A percentile compares a stretch with the other conserved stretches of the same genome.
phyloP scores from a whole-genome alignment of 495 filamentous ascomycete species.

The Wilcoxina mikolae region DNA sequence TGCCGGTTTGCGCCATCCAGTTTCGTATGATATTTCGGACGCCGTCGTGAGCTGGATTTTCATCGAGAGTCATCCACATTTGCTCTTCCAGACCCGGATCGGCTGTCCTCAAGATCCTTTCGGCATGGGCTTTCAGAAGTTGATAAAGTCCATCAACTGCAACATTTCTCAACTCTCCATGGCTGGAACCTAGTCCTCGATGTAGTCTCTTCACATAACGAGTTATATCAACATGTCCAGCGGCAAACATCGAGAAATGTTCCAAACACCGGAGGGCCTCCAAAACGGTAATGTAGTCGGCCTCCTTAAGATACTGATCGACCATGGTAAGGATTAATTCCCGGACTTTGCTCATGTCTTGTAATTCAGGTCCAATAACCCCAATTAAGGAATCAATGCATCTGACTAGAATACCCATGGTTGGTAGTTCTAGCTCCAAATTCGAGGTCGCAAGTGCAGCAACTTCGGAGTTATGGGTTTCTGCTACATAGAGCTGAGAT shows the following conservation, averaged over 20 bases:
- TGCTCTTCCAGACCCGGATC: constrained; percentile 72
- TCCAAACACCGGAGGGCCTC: constrained; percentile 75
- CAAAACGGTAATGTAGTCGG: constrained; percentile 52
- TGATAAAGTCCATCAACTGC: constrained; percentile 84
- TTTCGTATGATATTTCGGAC: constrained; percentile 70
- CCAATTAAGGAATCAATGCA: constrained; percentile 93
- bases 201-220: constrained; percentile 74
- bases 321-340: constrained; percentile 82
- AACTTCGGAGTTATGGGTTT: constrained; percentile 82
- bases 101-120: constrained; percentile 58
- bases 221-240: constrained; percentile 65
- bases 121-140: constrained; percentile 80
- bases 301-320: constrained; percentile 66
- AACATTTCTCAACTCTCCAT: constrained; percentile 54
- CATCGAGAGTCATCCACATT: constrained; percentile 77
- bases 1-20: constrained; percentile 77
- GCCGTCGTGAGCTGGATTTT: constrained; percentile 54
- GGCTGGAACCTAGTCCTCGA: constrained; percentile 52
- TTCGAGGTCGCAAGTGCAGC: constrained; percentile 67
- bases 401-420: constrained; percentile 65
- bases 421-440: constrained; percentile 66
- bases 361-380: constrained; percentile 85
- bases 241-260: constrained; percentile 83
- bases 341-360: constrained; percentile 80
- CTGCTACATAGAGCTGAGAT: constrained; percentile 75